A percentile compares a stretch with the other conserved stretches of the same genome.
phyloP scores from a whole-genome alignment of 2,329 filamentous ascomycete genomes.

The Ascochyta lentis region DNA sequence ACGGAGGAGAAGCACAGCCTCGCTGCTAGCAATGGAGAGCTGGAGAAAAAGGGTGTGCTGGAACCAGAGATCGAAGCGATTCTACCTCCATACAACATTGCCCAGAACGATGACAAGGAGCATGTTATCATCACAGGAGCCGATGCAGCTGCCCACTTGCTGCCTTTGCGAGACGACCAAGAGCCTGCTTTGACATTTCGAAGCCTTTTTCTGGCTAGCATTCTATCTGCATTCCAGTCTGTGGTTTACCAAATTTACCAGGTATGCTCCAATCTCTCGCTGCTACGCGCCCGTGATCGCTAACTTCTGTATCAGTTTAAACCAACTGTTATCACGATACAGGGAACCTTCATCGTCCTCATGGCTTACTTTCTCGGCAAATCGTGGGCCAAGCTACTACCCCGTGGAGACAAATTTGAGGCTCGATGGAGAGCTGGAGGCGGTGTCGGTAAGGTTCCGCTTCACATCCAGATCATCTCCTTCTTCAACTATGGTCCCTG shows the following conservation, averaged over 20 bases:
- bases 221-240: constrained; percentile 22
- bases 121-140: constrained; percentile 24
- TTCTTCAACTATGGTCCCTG: constrained; percentile 24
- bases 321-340: constrained; percentile 21
- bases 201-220: constrained; percentile 17
- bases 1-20: constrained; percentile 21
- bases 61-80: constrained; percentile 21
- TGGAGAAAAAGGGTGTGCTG: constrained; percentile 13
- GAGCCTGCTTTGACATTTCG: constrained; percentile 21
- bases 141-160: constrained; percentile 23
- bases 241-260: constrained; percentile 25
- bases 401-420: constrained; percentile 24
- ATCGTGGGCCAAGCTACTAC: constrained; percentile 19
- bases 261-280: background rate
- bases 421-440: constrained; percentile 21
- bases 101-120: constrained; percentile 13
- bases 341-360: constrained; percentile 26
- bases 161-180: constrained; percentile 21
- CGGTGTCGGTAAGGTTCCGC: constrained; percentile 15
- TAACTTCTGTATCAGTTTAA: constrained; percentile 19
- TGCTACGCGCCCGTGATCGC: background rate
- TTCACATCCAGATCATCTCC: constrained; percentile 20
- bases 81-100: constrained; percentile 14
- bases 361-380: constrained; percentile 24
- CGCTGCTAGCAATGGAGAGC: constrained; percentile 3